phyloP scores from a whole-genome alignment of 2,329 filamentous ascomycete species.

The Sporothrix sp. region DNA sequence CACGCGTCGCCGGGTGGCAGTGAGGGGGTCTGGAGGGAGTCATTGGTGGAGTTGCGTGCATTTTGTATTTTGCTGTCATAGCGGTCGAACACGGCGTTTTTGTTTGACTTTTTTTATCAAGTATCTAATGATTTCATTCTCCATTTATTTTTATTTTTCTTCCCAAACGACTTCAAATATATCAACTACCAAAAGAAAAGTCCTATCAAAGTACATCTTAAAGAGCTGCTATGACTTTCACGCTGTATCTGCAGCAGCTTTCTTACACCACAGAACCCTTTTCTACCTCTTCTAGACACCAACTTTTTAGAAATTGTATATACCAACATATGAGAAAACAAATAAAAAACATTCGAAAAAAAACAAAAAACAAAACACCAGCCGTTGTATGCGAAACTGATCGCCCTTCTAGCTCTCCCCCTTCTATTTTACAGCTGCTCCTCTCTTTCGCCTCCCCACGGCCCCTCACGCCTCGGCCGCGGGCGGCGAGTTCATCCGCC shows the following conservation, averaged over 20 bases:
- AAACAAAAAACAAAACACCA: not conserved
- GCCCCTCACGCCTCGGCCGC: not conserved
- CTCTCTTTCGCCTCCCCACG: not conserved
- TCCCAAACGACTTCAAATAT: not conserved
- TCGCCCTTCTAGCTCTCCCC: not conserved
- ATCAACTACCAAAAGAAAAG: not conserved
- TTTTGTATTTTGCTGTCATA: not conserved
- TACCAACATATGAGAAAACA: not conserved
- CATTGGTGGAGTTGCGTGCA: not conserved
- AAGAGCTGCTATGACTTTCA: no score
- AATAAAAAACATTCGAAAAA: not conserved
- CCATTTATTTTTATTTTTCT: not conserved
- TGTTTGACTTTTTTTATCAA: not conserved
- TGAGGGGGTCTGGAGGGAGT: not conserved
- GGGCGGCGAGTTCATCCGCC: conserved; percentile 15
- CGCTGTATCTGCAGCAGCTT: no score
- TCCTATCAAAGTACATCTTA: no score
- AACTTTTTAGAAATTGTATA: not conserved
- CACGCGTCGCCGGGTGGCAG: conserved; percentile 18
- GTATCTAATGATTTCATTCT: not conserved
- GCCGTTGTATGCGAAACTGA: not conserved
- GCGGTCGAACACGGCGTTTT: no score
- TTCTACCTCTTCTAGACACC: not conserved
- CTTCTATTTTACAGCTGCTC: not conserved
- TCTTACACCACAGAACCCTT: no score